Evolutionary conservation across 2,329 filamentous ascomycete genomes (phyloP).

Genomic region (Coleophoma eucalyptorum): DNA sequence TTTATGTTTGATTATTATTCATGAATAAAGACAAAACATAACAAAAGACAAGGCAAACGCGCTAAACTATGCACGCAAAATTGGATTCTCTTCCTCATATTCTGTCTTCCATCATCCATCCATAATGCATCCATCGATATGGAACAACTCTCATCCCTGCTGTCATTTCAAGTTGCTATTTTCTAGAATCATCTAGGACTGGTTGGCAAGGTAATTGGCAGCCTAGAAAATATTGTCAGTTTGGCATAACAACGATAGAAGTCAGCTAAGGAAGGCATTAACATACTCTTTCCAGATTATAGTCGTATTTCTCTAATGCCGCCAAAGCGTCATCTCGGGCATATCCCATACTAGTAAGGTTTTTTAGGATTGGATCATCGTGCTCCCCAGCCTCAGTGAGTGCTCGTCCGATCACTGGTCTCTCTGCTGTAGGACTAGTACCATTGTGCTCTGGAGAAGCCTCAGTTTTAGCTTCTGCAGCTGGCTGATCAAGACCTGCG

Average conservation of each 20-base stretch:
- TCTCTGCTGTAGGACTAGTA: conserved; percentile 12
- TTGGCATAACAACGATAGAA: conserved; percentile 3
- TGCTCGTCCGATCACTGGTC: conserved; percentile 57
- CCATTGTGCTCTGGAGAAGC: conserved; percentile 16
- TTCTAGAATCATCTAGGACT: conserved; percentile 13
- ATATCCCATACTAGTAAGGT: conserved; percentile 88
- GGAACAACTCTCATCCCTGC: background rate
- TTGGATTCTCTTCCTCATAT: background rate
- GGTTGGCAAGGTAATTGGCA: conserved; percentile 29
- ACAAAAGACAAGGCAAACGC: too few species aligned
- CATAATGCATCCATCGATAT: background rate
- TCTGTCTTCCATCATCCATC: background rate
- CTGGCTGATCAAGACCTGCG: conserved; percentile 63
- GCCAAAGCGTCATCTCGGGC: conserved; percentile 66
- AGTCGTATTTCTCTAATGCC: conserved; percentile 91
- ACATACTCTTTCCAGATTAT: conserved; percentile 89
- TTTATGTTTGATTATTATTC: too few species aligned
- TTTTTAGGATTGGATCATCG: conserved; percentile 88
- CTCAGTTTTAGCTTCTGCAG: conserved; percentile 14
- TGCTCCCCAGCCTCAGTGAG: conserved; percentile 72
- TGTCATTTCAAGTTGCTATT: background rate
- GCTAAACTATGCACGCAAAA: background rate
- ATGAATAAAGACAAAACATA: too few species aligned
- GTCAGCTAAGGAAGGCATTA: background rate
- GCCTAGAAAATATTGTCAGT: conserved; percentile 18